Base-by-base conservation (phyloP, 768 basidiomycete species). In the Inosperma sp. region DNA sequence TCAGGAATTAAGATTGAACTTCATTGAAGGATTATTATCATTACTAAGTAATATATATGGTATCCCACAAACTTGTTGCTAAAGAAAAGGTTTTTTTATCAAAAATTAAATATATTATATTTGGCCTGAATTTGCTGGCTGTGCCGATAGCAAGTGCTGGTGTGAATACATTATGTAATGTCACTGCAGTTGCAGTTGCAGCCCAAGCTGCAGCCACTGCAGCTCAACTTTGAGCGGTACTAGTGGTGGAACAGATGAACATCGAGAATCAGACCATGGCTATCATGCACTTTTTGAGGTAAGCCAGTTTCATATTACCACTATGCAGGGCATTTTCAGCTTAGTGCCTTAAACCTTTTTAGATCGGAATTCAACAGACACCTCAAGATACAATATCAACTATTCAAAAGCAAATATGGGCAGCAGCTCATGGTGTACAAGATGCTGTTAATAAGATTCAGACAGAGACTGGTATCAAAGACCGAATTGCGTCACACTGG, bases 391-490 rank as follows among this genome's bases (percentile, higher is more conserved):
- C 42, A 21, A 10, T 16, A 2, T 14, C 7, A 17, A 13, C 12
- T 4, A 5, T 57, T 33, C n/a, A 44, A n/a, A 26, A 25, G 12
- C 56, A 57, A 29, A 13, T 54, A 1, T 14, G 47, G 19, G 9
- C 36, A 3, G 52, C 56, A 0, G 35, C 29, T 35, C 36, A 17
- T 30, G 53, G 56, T 26, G 29, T 57, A 3, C 25, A 39, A n/a
- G 42, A 54, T 13, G 19, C n/a, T 23, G 37, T 57, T 2, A 27
- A 51, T 4, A 49, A 54, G 2, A 30, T 52, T 13, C 68, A 70
- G 44, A 65, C 59, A 2, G 48, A 54, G 1, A 63, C 63, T 0
- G 70, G 71, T 5, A 56, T 63, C 13, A 72, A 72, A 41, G 71
- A 71, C 35, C 56, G 52, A 27, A 52, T 65, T 5, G 57, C 68